Evolutionary conservation across 2,329 filamentous ascomycete genomes (phyloP), one percentile per base, ranked within the genome.

Genomic region (Cladosporium halotolerans): DNA sequence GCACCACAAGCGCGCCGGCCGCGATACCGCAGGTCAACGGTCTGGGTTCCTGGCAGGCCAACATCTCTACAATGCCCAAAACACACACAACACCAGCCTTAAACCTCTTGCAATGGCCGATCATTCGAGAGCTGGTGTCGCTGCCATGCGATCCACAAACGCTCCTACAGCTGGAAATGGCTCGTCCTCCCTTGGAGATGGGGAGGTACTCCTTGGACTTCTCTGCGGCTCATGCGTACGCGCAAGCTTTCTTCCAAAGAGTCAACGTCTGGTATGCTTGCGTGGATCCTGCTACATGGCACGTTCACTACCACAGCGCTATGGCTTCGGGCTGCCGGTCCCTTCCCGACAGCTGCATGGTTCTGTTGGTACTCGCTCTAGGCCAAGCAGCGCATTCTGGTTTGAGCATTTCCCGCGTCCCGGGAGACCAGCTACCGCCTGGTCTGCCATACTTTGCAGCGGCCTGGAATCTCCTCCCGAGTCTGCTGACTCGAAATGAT

Each of bases 201-300:
- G 67, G 72, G 85, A 44, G 83, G 83, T 59, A 61, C 40, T 47
- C 55, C 1, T 54, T 62, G 3, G 62, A 66, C 46, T 55, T 64
- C 41, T 52, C 56, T 14, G 52, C 55, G 16, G 42, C 53, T n/a
- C 89, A 89, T 65, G 86, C 84, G 1, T 91, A 90, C 66, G 85
- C 89, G 39, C 83, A 87, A 64, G 84, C 88, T 1, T 92, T 89
- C 68, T 93, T 92, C 63, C 83, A 86, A 54, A 79, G 85, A 40
- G 88, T 90, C 55, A 92, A 92, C 59, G 79, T 90, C 3, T 92
- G 88, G 85, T 92, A 92, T 63, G 88, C 88, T 9, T 89, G 86
- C 61, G 86, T 93, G 33, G 91, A 90, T 65, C 88, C 88, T 1
- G 88, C 88, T 67, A 87, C 83, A 1, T 93, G 88, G 88, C 77